A percentile compares a stretch with the other conserved stretches of the same genome.
These are phyloP conservation scores for Micractinium sp. DNA, from an alignment of 139 green algal species.

Conservation along the genomic window DNA sequence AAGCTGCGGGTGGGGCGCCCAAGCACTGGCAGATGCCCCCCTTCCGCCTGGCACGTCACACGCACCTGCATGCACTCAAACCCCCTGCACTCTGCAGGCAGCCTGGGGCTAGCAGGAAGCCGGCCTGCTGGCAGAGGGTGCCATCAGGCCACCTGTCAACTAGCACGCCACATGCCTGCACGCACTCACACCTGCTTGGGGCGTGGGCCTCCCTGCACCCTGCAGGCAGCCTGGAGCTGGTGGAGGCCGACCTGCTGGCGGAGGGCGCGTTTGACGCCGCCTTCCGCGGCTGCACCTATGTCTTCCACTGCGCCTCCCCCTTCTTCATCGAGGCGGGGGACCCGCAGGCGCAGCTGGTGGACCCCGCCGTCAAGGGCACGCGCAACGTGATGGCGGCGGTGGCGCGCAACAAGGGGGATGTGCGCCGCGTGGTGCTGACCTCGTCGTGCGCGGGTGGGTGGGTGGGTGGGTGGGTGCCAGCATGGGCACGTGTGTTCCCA, in stretches of 20 bases:
- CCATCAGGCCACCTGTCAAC: too few species aligned
- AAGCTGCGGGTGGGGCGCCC: too few species aligned
- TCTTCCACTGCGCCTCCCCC: slow-evolving; percentile 83
- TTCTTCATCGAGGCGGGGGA: slow-evolving; percentile 68
- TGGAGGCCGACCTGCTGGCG: slow-evolving; percentile 59
- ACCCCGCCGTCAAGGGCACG: slow-evolving; percentile 59
- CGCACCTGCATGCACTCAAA: not conserved
- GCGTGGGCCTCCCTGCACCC: too few species aligned
- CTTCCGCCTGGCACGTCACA: not conserved
- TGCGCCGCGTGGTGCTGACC: slow-evolving; percentile 73
- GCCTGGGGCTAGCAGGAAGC: slow-evolving; percentile 53
- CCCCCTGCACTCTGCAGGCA: not conserved
- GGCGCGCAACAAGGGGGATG: slow-evolving; percentile 46
- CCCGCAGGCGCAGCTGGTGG: slow-evolving; percentile 61
- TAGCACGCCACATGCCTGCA: not conserved
- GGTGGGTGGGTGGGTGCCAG: too few species aligned
- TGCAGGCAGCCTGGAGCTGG: slow-evolving; percentile 47
- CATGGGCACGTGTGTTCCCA: too few species aligned
- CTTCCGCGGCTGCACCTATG: slow-evolving; percentile 52
- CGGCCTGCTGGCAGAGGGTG: slow-evolving; percentile 46
- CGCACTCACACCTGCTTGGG: not conserved
- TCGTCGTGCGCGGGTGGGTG: slow-evolving; percentile 47
- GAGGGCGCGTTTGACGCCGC: slow-evolving; percentile 50
- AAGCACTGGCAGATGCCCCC: too few species aligned
- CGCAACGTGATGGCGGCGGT: slow-evolving; percentile 67